These are phyloP conservation scores for Pachysolen tannophilus DNA, from an alignment of 805 yeast genomes.

Conservation along the genomic window DNA sequence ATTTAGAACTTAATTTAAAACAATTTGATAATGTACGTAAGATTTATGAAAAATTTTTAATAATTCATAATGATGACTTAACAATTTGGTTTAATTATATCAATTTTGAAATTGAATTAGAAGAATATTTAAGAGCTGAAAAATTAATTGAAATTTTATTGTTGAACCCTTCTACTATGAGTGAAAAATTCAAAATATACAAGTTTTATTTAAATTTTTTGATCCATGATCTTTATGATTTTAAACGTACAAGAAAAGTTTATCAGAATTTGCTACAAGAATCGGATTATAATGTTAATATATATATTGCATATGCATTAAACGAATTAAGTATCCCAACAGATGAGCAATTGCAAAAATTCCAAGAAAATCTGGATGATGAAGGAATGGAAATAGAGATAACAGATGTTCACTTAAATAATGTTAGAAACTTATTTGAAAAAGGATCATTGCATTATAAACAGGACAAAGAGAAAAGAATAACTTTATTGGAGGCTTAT, in stretches of 20 bases:
- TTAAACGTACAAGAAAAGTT: constrained; percentile 43
- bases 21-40: constrained; percentile 77
- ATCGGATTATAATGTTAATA: constrained; percentile 24
- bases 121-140: constrained; percentile 62
- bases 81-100: constrained; percentile 59
- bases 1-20: constrained; percentile 55
- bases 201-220: constrained; percentile 11
- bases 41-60: constrained; percentile 62
- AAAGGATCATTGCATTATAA: constrained; percentile 42
- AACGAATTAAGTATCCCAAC: constrained; percentile 66
- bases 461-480: constrained; percentile 34
- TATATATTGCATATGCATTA: constrained; percentile 62
- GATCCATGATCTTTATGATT: constrained; percentile 24
- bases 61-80: constrained; percentile 30
- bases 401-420: constrained; percentile 32
- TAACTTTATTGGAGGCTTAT: constrained; percentile 51
- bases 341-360: constrained; percentile 35
- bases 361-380: constrained; percentile 22
- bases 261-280: constrained; percentile 31
- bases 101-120: constrained; percentile 55
- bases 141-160: constrained; percentile 52
- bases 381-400: constrained; percentile 40
- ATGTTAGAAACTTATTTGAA: constrained; percentile 50
- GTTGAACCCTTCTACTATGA: constrained; percentile 16
- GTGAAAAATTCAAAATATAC: constrained; percentile 5